phyloP scores from a whole-genome alignment of 371 early-diverging fungal genomes.

The Apophysomyces sp. region DNA sequence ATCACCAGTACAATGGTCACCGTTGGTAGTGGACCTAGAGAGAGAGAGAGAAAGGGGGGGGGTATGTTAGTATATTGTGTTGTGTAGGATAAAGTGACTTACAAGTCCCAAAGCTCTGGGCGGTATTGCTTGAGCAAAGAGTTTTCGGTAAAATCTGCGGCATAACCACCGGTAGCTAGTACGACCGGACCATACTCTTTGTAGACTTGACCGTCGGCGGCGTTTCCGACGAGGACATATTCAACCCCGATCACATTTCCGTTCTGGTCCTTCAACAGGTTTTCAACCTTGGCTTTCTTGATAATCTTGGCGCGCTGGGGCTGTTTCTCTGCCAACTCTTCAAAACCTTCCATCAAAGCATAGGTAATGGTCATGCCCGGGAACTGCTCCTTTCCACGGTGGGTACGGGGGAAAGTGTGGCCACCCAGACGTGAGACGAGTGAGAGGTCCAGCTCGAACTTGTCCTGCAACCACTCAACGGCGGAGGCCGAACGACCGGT shows the following conservation, averaged over 20 bases:
- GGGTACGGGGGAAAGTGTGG: slow-evolving; percentile 87
- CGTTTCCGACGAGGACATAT: slow-evolving; percentile 61
- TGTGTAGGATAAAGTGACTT: too few species aligned
- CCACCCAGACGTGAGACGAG: slow-evolving; percentile 92
- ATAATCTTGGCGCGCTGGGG: slow-evolving; percentile 76
- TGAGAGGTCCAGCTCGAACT: slow-evolving; percentile 85
- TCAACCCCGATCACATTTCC: slow-evolving; percentile 79
- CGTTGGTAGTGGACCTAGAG: slow-evolving; percentile 81
- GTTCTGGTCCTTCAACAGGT: slow-evolving; percentile 57
- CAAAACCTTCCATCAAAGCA: slow-evolving; percentile 86
- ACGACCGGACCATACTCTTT: slow-evolving; percentile 79
- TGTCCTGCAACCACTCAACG: slow-evolving; percentile 92
- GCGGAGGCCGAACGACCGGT: slow-evolving; percentile 85
- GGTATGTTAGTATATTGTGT: too few species aligned
- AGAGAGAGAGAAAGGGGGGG: not conserved
- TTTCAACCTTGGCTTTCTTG: slow-evolving; percentile 77
- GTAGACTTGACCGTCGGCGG: slow-evolving; percentile 52
- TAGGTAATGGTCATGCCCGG: slow-evolving; percentile 97
- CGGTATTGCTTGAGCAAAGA: slow-evolving; percentile 70
- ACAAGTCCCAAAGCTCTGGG: slow-evolving; percentile 64
- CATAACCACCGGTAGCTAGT: slow-evolving; percentile 94
- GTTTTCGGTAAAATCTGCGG: slow-evolving; percentile 70
- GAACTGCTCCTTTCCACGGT: slow-evolving; percentile 93
- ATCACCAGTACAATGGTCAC: slow-evolving; percentile 94
- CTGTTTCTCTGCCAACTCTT: slow-evolving; percentile 67